These are phyloP conservation scores for Chimonanthus salicifolius DNA, from an alignment of 164 flowering plant genomes.

Conservation along the genomic window DNA sequence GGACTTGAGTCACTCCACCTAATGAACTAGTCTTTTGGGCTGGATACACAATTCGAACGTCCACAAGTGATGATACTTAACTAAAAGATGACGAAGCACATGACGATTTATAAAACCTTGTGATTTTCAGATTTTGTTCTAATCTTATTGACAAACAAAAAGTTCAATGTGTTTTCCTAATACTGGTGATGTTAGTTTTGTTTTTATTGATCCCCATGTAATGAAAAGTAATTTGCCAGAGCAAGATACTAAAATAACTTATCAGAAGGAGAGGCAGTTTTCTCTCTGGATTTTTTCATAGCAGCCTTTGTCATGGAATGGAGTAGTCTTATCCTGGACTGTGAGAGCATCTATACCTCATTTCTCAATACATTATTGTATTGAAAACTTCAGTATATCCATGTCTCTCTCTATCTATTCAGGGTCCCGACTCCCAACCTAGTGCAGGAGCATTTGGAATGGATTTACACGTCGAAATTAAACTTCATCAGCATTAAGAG, in stretches of 20 bases:
- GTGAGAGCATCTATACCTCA: neutral
- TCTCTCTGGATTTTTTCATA: neutral
- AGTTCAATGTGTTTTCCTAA: neutral
- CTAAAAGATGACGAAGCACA: no score
- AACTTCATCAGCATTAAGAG: no score
- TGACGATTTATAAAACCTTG: no score
- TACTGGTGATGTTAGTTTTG: neutral
- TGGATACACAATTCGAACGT: no score
- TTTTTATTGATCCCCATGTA: neutral
- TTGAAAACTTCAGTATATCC: neutral
- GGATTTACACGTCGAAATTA: no score
- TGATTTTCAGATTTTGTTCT: neutral
- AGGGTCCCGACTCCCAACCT: neutral
- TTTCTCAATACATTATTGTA: neutral
- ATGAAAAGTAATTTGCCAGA: neutral
- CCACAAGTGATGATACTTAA: no score
- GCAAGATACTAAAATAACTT: neutral
- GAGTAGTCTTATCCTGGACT: neutral
- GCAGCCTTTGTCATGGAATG: conserved; percentile 1
- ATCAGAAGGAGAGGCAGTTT: neutral
- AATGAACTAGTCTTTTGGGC: no score
- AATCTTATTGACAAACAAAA: neutral
- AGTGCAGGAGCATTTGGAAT: no score
- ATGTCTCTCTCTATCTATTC: neutral
- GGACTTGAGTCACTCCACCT: no score